Evolutionary conservation across 805 yeast genomes (phyloP).

Genomic region (Schwanniomyces occidentalis): DNA sequence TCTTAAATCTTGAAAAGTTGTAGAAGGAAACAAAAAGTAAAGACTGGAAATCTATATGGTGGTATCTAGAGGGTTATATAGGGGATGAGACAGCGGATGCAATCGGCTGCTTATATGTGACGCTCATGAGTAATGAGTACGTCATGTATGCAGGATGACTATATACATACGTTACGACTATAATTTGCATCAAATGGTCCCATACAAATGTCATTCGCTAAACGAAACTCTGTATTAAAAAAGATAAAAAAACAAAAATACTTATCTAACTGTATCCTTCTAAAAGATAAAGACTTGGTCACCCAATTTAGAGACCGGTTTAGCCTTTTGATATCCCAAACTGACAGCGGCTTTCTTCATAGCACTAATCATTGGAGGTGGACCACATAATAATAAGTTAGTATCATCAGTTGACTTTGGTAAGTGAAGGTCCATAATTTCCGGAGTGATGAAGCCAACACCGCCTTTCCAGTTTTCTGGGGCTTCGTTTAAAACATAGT

Average conservation of each 20-base stretch:
- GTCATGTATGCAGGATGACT: no score
- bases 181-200: no score
- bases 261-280: constrained; percentile 5
- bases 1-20: no score
- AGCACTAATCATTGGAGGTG: constrained; percentile 87
- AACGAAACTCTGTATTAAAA: not conserved
- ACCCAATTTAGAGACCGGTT: constrained; percentile 84
- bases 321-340: constrained; percentile 81
- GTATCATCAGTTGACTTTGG: constrained; percentile 61
- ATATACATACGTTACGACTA: no score
- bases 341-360: constrained; percentile 74
- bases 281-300: constrained; percentile 89
- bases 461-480: constrained; percentile 75
- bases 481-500: constrained; percentile 75
- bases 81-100: no score
- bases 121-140: no score
- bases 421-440: constrained; percentile 60
- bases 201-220: no score
- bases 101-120: no score
- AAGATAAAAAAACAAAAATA: not conserved
- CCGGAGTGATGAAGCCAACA: constrained; percentile 78
- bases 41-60: no score
- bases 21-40: no score
- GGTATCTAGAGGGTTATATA: no score
- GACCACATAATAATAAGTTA: constrained; percentile 87